phyloP scores from a whole-genome alignment of 2,329 filamentous ascomycete genomes.

The Aspergillus novofumigatus region DNA sequence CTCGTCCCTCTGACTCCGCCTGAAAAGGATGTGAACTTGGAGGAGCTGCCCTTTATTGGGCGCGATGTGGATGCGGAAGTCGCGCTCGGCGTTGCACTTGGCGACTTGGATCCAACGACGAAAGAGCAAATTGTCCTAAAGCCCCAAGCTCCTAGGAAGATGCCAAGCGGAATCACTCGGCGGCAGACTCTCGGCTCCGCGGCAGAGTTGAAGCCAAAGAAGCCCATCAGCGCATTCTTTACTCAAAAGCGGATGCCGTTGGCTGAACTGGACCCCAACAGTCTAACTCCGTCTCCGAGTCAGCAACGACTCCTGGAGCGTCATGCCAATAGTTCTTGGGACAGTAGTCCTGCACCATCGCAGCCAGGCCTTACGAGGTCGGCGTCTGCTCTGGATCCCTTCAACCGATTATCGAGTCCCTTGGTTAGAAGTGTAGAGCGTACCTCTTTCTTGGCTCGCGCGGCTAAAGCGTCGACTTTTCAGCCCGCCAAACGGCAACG shows the following conservation, averaged over 20 bases:
- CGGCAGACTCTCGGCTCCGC: slow-evolving; percentile 41
- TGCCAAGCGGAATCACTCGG: slow-evolving; percentile 32
- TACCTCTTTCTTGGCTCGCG: slow-evolving; percentile 36
- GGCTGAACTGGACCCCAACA: slow-evolving; percentile 64
- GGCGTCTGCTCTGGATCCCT: slow-evolving; percentile 33
- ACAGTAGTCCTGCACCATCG: slow-evolving; percentile 46
- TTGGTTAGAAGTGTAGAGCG: slow-evolving; percentile 39
- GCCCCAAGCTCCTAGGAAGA: slow-evolving; percentile 27
- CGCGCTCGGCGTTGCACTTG: slow-evolving; percentile 70
- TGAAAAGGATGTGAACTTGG: slow-evolving; percentile 58
- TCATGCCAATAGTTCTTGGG: slow-evolving; percentile 53
- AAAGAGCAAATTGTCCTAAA: slow-evolving; percentile 59
- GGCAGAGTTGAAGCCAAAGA: slow-evolving; percentile 55
- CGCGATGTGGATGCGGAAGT: slow-evolving; percentile 63
- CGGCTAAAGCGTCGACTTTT: slow-evolving; percentile 38
- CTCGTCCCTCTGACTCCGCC: slow-evolving; percentile 73
- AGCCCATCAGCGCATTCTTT: slow-evolving; percentile 63
- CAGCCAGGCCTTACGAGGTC: slow-evolving; percentile 32
- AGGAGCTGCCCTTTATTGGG: slow-evolving; percentile 79
- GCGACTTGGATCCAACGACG: slow-evolving; percentile 85
- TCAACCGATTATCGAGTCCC: slow-evolving; percentile 37
- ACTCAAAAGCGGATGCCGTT: slow-evolving; percentile 60
- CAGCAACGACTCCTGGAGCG: slow-evolving; percentile 57
- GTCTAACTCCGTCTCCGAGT: slow-evolving; percentile 62
- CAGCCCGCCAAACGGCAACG: slow-evolving; percentile 49